Evolutionary conservation across 306 rosid species (phyloP), one percentile per base, ranked within the genome.

Genomic region (Biancaea sappan): DNA sequence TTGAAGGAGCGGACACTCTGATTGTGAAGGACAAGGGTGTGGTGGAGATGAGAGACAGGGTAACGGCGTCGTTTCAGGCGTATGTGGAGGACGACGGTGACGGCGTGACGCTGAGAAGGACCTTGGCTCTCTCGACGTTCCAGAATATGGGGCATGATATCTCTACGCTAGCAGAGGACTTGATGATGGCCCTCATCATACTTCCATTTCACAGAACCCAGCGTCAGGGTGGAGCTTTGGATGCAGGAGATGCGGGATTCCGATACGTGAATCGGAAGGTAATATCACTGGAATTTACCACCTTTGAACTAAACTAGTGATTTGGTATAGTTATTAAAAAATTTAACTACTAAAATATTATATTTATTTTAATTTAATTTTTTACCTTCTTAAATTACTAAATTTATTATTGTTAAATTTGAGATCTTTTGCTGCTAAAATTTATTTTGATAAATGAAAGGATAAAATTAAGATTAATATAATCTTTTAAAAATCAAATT

Each of bases 241-340:
- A 86, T 66, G 53, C 57, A 5, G 95, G 93, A 54, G 78, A 88
- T 67, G 28, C 81, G 25, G 88, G 92, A 21, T 94, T 94, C 84
- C 81, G 96, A 85, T 83, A 86, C 38, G 97, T 94, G 37, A 92
- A 91, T 70, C 77, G 89, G 28, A 94, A 94, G 97, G 97, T 94
- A 87, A 83, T 57, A 21, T 32, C 68, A 3, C 0, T 4, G 35
- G 4, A 3, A 53, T 9, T 41, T 44, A 44, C n/a, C n/a, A n/a
- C n/a, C n/a, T n/a, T n/a, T n/a, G n/a, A n/a, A n/a, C n/a, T n/a
- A n/a, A n/a, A n/a, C n/a, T n/a, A n/a, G n/a, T n/a, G n/a, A n/a
- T n/a, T n/a, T n/a, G n/a, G n/a, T n/a, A n/a, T n/a, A n/a, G n/a
- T n/a, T n/a, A n/a, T n/a, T n/a, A n/a, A n/a, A n/a, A n/a, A n/a